Base-by-base conservation (phyloP, 768 basidiomycete genomes). In the Sistotremastrum niveocremeum region DNA sequence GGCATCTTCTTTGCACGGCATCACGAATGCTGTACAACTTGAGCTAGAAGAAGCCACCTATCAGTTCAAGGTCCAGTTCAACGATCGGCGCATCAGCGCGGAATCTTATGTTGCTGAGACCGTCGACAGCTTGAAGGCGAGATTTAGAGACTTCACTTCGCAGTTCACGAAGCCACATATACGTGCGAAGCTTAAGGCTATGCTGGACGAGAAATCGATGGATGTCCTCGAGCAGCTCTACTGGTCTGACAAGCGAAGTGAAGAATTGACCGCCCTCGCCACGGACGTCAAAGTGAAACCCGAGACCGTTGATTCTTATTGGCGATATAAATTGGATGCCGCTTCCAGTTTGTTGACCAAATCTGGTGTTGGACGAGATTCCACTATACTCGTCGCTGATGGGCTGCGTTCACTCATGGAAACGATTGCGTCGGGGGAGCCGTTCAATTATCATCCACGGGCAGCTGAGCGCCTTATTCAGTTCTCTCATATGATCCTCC, bases 31-130 rank as follows among this genome's bases (percentile, higher is more conserved):
- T 3, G 95, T 98, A 7, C 90, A 95, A 56, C 77, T 97, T 36
- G 95, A 99, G 60, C 72, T 99, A 6, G 95, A 99, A 62, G 95
- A 98, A 57, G 81, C 95, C 2, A 82, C 81, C 8, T 99, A 99
- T 61, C 95, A 98, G 62, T 99, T 99, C 77, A 99, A 99, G 65
- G 95, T 99, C 2, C 84, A 93, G 61, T 89, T 88, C 66, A 99
- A 99, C 58, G 95, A 99, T 64, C 80, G 89, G 28, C 76, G 88
- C 28, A 86, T 97, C 49, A 84, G 86, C 1, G 81, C 95, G 7
- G 95, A 99, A 62, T 91, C 89, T 2, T 99, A 99, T 60, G 88
- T 99, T 41, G 93, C 95, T 5, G 95, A 98, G 65, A 91, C 93
- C 2, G 82, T 98, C 64, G 95, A 99, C 57, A 70, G 75, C 5